Conservation (phyloP, 2,329 filamentous ascomycete genomes). For the Ambrosiella beaveri region DNA sequence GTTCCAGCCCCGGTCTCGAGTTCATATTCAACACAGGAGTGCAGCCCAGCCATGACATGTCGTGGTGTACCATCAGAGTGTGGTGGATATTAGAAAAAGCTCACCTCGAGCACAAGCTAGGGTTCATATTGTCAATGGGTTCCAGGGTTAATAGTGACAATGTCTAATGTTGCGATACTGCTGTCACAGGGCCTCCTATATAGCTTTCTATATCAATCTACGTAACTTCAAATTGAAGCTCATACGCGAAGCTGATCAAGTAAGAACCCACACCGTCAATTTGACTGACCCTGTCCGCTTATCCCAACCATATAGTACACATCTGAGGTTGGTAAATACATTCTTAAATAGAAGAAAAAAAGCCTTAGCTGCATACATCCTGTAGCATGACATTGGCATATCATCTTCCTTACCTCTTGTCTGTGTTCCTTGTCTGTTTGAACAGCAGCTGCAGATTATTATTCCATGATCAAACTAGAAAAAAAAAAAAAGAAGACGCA, state of each 20-base stretch:
- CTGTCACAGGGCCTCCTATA: not conserved
- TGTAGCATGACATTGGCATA: conserved; percentile 2
- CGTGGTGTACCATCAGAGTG: not conserved
- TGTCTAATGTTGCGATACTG: not conserved
- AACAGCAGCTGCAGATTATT: not conserved
- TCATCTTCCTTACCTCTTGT: not conserved
- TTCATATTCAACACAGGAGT: not conserved
- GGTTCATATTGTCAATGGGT: not conserved
- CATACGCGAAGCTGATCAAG: not conserved
- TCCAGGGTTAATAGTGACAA: not conserved
- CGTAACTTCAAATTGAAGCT: not conserved
- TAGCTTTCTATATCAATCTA: not conserved
- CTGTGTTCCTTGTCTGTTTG: not conserved
- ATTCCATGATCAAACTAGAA: not conserved
- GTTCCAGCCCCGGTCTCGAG: not conserved
- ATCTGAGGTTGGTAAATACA: not conserved
- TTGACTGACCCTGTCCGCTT: not conserved
- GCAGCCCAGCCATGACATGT: not conserved
- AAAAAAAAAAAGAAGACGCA: not conserved
- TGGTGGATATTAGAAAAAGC: not conserved
- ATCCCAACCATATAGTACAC: not conserved
- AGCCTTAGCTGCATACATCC: not conserved
- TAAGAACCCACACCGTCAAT: not conserved
- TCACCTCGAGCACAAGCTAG: no score
- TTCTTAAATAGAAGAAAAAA: not conserved